Conservation (phyloP, 257 asterid species). For the Sherardia arvensis region DNA sequence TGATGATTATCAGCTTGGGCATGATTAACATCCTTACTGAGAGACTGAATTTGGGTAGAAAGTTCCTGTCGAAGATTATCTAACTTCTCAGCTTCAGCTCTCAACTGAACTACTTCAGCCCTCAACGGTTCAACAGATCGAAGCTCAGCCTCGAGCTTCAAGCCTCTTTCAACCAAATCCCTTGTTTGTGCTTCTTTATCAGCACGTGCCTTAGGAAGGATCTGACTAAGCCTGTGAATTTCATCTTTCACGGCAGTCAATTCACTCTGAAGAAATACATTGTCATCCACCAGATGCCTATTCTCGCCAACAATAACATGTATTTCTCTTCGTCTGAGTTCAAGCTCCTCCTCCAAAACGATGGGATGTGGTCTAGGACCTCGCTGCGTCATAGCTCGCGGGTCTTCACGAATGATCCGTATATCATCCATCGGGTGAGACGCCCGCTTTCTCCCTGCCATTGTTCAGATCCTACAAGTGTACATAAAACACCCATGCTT, state of each 20-base stretch:
- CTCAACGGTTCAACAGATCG: conserved; percentile 53
- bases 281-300: conserved; percentile 65
- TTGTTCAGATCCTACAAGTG: conserved; percentile 13
- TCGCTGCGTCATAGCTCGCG: conserved; percentile 33
- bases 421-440: conserved; percentile 43
- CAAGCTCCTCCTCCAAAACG: conserved; percentile 70
- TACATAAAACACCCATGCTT: neutral
- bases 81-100: conserved; percentile 64
- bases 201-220: conserved; percentile 52
- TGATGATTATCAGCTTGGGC: conserved; percentile 59
- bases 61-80: conserved; percentile 46
- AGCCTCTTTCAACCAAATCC: conserved; percentile 63
- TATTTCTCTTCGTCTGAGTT: conserved; percentile 70
- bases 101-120: conserved; percentile 49
- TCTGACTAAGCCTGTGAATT: conserved; percentile 56
- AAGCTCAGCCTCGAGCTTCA: conserved; percentile 77
- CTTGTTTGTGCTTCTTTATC: conserved; percentile 68
- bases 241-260: conserved; percentile 71
- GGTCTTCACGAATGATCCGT: conserved; percentile 45
- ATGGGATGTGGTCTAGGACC: conserved; percentile 55
- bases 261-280: conserved; percentile 79
- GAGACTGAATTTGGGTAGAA: conserved; percentile 45
- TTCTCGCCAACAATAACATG: conserved; percentile 60
- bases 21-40: conserved; percentile 55
- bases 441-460: conserved; percentile 74